Evolutionary conservation across 1,284 basidiomycete species (phyloP).

Genomic region (Exobasidium rhododendri): DNA sequence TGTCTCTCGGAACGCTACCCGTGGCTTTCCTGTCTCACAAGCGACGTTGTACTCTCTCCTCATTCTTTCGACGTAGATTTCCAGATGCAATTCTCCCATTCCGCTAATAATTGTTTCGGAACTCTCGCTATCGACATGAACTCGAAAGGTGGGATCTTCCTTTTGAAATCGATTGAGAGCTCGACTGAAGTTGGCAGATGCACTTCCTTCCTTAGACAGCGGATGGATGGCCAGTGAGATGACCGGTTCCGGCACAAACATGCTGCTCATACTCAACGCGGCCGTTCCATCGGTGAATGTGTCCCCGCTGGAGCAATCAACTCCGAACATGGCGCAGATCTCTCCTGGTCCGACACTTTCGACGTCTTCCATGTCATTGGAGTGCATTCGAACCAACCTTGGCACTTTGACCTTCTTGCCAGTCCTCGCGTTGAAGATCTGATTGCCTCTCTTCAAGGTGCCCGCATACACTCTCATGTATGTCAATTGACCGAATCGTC

Average conservation of each 20-base stretch:
- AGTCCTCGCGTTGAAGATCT: conserved; percentile 88
- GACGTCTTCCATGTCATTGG: conserved; percentile 98
- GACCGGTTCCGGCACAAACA: conserved; percentile 98
- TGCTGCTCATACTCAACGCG: conserved; percentile 67
- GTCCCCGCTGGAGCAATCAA: conserved; percentile 97
- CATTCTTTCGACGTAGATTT: conserved; percentile 99
- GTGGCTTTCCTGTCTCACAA: conserved; percentile 90
- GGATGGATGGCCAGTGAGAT: conserved; percentile 93
- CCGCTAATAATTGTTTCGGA: conserved; percentile 99
- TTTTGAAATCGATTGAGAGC: conserved; percentile 97
- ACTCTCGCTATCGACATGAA: conserved; percentile 88
- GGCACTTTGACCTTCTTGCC: conserved; percentile 99
- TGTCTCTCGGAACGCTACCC: conserved; percentile 95
- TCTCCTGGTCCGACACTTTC: conserved; percentile 94
- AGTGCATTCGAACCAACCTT: conserved; percentile 93
- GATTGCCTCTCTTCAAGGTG: conserved; percentile 74
- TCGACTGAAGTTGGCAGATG: conserved; percentile 71
- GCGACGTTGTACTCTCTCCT: conserved; percentile 93
- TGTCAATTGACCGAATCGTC: conserved; percentile 92
- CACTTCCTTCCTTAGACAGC: conserved; percentile 77
- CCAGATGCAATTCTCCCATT: conserved; percentile 98
- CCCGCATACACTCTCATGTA: conserved; percentile 99
- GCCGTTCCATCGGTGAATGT: conserved; percentile 71
- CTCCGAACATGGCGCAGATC: conserved; percentile 99
- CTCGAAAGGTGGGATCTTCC: conserved; percentile 98